These are phyloP conservation scores for Eucalyptus tenuipes DNA, from an alignment of 345 rosid species.

Conservation along the genomic window DNA sequence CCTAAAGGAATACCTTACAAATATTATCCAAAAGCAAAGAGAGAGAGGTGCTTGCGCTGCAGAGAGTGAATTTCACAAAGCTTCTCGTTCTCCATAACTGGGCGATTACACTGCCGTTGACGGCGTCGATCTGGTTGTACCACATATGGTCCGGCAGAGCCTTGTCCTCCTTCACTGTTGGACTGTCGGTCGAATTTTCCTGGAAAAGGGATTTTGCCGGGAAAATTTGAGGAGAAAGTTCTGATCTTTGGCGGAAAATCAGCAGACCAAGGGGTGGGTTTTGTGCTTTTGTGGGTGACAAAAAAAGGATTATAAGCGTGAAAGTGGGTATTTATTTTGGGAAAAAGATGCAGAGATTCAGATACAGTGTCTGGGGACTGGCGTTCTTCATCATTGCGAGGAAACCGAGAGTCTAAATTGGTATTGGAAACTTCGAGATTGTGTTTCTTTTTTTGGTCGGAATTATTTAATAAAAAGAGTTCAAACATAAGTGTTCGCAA, in stretches of 20 bases:
- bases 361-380: not conserved
- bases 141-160: conserved; percentile 64
- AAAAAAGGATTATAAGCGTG: not conserved
- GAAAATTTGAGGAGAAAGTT: not conserved
- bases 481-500: no score
- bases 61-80: conserved; percentile 71
- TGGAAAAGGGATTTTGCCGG: not conserved
- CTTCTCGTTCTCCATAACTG: conserved; percentile 61
- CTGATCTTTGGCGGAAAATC: not conserved
- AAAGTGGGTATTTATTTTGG: not conserved
- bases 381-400: conserved; percentile 8
- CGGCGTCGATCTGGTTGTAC: conserved; percentile 75
- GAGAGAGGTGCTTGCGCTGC: conserved; percentile 24
- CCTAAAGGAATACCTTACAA: no score
- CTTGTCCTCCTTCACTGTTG: conserved; percentile 16
- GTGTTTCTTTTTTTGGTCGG: not conserved
- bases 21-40: not conserved
- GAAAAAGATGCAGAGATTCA: not conserved
- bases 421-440: not conserved
- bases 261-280: not conserved
- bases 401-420: conserved; percentile 16
- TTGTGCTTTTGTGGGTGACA: not conserved
- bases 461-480: no score
- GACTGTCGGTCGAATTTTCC: not conserved
- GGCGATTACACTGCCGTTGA: conserved; percentile 80